Evolutionary conservation across 495 filamentous ascomycete species (phyloP).

Genomic region (Acidomyces sp.): DNA sequence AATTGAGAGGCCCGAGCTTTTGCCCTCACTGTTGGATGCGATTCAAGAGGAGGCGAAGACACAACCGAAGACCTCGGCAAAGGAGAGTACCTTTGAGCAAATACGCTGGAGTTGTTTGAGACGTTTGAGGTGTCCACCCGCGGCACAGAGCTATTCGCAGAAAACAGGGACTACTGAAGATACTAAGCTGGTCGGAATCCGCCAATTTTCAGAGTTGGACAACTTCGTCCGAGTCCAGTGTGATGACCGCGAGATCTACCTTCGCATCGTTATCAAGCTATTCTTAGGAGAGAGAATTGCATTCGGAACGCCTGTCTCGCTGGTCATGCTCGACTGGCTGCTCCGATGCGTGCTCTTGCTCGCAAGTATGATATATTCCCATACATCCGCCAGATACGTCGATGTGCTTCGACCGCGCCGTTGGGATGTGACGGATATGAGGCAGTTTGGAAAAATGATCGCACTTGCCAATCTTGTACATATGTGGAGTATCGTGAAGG

Average conservation of each 20-base stretch:
- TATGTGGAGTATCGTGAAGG: slow-evolving; percentile 20
- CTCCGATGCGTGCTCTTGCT: slow-evolving; percentile 16
- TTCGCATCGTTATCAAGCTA: slow-evolving; percentile 19
- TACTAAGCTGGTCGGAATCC: slow-evolving; percentile 12
- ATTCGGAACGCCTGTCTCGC: slow-evolving; percentile 18
- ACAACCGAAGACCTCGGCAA: neutral
- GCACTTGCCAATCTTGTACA: slow-evolving; percentile 17
- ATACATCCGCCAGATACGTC: too few species aligned
- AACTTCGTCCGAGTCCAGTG: slow-evolving; percentile 7
- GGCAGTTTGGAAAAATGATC: neutral
- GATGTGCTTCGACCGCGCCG: slow-evolving; percentile 4
- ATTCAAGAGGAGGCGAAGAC: neutral
- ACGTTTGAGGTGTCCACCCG: slow-evolving; percentile 23
- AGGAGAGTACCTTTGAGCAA: slow-evolving; percentile 10
- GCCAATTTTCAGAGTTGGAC: slow-evolving; percentile 21
- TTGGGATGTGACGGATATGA: neutral
- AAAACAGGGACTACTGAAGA: neutral
- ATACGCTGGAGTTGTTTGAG: slow-evolving; percentile 21
- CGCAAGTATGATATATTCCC: slow-evolving; percentile 5
- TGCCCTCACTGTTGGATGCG: slow-evolving; percentile 24
- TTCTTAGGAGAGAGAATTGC: slow-evolving; percentile 25
- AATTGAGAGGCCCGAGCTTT: slow-evolving; percentile 35
- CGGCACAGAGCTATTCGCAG: slow-evolving; percentile 18
- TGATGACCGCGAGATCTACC: slow-evolving; percentile 15
- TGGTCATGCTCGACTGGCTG: slow-evolving; percentile 17